Percentiles rank a stretch among this genome's conserved stretches.
phyloP scores from a whole-genome alignment of 2,329 filamentous ascomycete species.

The Penicillium paneum region DNA sequence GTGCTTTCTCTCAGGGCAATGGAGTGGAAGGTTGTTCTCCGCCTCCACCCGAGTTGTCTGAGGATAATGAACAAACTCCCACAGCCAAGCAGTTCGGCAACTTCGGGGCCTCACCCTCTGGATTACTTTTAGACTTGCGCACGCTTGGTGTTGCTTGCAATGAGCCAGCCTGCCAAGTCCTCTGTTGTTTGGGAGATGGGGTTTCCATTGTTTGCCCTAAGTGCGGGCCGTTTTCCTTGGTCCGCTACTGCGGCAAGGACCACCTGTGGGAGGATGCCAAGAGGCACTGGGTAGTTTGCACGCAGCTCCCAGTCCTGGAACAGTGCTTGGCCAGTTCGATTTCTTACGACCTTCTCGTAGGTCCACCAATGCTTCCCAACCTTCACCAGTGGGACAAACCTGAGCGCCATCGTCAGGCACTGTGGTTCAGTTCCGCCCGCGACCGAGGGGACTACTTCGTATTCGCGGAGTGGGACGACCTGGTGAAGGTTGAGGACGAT shows the following conservation, averaged over 20 bases:
- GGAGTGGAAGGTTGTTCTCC: neutral
- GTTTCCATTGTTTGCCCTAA: slow-evolving; percentile 37
- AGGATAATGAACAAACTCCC: neutral
- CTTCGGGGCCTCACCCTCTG: neutral
- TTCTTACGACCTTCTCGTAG: slow-evolving; percentile 16
- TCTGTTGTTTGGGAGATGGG: slow-evolving; percentile 33
- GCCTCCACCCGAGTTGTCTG: neutral
- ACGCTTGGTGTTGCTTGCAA: slow-evolving; percentile 17
- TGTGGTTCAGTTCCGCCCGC: slow-evolving; percentile 28
- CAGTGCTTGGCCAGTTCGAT: slow-evolving; percentile 23
- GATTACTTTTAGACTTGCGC: neutral
- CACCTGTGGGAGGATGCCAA: slow-evolving; percentile 37
- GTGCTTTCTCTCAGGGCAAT: neutral
- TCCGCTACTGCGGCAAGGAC: slow-evolving; percentile 39
- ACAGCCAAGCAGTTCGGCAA: neutral
- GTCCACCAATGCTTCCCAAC: slow-evolving; percentile 28
- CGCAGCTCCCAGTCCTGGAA: slow-evolving; percentile 19
- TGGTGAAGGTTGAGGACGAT: slow-evolving; percentile 7
- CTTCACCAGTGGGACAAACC: slow-evolving; percentile 30
- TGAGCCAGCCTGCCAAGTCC: slow-evolving; percentile 25
- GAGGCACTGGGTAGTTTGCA: slow-evolving; percentile 35
- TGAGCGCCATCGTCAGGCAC: slow-evolving; percentile 38
- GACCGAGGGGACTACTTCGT: slow-evolving; percentile 35
- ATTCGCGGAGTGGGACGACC: slow-evolving; percentile 30
- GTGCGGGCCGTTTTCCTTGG: slow-evolving; percentile 39